These are phyloP conservation scores for Russula ochroleuca DNA, from an alignment of 768 basidiomycete genomes.

Conservation along the genomic window DNA sequence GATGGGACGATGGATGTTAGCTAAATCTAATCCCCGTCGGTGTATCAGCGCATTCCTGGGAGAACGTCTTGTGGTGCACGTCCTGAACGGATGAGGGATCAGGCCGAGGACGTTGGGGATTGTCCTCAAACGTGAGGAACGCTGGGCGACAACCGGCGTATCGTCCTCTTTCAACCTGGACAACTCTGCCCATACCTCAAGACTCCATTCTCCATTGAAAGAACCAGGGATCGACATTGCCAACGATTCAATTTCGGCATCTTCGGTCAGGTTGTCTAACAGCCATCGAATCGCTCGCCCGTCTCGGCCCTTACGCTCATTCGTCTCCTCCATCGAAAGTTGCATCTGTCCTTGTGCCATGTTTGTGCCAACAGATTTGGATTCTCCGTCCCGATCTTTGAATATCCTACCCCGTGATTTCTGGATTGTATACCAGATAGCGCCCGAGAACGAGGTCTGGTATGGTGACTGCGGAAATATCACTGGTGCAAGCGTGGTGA, in stretches of 20 bases:
- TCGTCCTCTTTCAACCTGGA: too few species aligned
- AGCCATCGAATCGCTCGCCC: constrained; percentile 6
- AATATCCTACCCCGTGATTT: not conserved
- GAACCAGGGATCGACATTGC: not conserved
- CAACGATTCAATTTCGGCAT: constrained; percentile 2
- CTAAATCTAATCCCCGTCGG: too few species aligned
- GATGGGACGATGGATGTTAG: not conserved
- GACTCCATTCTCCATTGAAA: too few species aligned
- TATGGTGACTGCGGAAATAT: constrained; percentile 12
- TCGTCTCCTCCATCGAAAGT: constrained; percentile 15
- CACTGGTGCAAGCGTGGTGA: constrained; percentile 4
- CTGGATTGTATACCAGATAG: constrained; percentile 13
- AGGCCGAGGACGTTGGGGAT: too few species aligned
- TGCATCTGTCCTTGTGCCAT: not conserved
- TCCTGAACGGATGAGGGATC: too few species aligned
- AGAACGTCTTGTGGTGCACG: too few species aligned
- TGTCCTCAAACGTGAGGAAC: too few species aligned
- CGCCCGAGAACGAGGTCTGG: constrained; percentile 8
- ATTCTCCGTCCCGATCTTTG: not conserved
- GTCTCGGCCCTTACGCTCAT: constrained; percentile 2
- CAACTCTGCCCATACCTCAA: not conserved
- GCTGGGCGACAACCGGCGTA: too few species aligned
- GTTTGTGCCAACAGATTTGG: not conserved
- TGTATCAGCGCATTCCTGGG: too few species aligned
- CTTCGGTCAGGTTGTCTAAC: not conserved